Evolutionary conservation across 73 alveolate species (phyloP).

Genomic region (Stentor coeruleus): DNA sequence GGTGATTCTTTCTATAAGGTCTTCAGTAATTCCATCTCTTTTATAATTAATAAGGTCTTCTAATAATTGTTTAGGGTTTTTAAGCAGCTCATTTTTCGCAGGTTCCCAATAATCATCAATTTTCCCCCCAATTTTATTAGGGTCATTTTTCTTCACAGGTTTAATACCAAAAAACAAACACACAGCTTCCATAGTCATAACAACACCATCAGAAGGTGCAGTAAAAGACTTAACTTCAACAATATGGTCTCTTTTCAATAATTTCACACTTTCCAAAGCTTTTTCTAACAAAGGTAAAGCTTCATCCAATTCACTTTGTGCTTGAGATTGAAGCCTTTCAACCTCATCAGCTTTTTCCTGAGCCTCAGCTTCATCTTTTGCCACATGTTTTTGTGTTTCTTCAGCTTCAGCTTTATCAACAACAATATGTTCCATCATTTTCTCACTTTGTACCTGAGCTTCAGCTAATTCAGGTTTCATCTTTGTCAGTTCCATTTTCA

Average conservation of each 20-base stretch:
- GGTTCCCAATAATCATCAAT: conserved; percentile 85
- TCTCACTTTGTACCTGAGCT: conserved; percentile 90
- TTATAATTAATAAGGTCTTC: conserved; percentile 62
- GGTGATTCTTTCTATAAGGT: conserved; percentile 58
- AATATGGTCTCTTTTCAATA: conserved; percentile 85
- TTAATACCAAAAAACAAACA: conserved; percentile 76
- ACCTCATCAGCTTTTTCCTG: conserved; percentile 91
- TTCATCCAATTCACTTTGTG: conserved; percentile 83
- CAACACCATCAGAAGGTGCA: conserved; percentile 93
- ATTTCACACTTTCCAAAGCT: conserved; percentile 79
- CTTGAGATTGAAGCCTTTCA: conserved; percentile 80
- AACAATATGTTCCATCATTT: conserved; percentile 79
- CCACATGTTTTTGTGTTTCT: conserved; percentile 65
- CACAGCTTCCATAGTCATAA: conserved; percentile 82
- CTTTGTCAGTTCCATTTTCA: conserved; percentile 77
- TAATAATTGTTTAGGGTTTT: conserved; percentile 68
- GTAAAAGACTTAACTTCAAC: conserved; percentile 73
- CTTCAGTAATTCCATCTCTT: conserved; percentile 68
- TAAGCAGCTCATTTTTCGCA: conserved; percentile 48
- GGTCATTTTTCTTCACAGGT: conserved; percentile 65
- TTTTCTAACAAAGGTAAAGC: conserved; percentile 87
- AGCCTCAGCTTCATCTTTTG: conserved; percentile 92
- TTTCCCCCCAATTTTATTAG: conserved; percentile 65
- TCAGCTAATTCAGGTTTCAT: conserved; percentile 93
- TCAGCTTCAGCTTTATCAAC: conserved; percentile 88